A percentile compares a stretch with the other conserved stretches of the same genome.
Evolutionary conservation across 2,329 filamentous ascomycete genomes (phyloP).

Genomic region (Penicillium palitans): DNA sequence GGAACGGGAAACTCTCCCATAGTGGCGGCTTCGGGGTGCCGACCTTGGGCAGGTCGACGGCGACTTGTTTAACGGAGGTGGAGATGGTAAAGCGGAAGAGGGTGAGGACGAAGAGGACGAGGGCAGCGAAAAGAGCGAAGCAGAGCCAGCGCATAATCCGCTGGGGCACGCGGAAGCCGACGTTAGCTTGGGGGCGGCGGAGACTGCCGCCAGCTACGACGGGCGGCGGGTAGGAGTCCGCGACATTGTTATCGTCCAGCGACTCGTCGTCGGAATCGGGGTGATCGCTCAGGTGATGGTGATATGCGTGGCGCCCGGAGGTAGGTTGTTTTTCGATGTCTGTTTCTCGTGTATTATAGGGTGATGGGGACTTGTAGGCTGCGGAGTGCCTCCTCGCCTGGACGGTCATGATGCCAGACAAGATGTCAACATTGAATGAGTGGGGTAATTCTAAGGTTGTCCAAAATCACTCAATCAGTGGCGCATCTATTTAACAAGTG

Average conservation of each 20-base stretch:
- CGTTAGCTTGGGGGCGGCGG: conserved; percentile 34
- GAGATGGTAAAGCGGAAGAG: conserved; percentile 70
- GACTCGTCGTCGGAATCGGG: conserved; percentile 27
- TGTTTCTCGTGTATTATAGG: conserved; percentile 24
- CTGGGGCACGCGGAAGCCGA: conserved; percentile 65
- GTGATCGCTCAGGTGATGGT: conserved; percentile 26
- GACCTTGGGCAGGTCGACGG: conserved; percentile 55
- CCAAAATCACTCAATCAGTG: conserved; percentile 6
- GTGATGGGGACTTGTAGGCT: conserved; percentile 27
- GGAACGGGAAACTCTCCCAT: conserved; percentile 86
- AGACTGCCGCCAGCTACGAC: conserved; percentile 38
- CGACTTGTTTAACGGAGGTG: conserved; percentile 30
- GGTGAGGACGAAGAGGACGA: conserved; percentile 74
- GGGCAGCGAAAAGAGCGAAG: conserved; percentile 64
- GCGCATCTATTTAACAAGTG: conserved; percentile 7
- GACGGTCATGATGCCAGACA: conserved; percentile 31
- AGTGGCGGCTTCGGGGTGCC: conserved; percentile 59
- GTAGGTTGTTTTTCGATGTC: conserved; percentile 38
- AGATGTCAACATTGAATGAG: conserved; percentile 26
- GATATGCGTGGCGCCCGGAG: conserved; percentile 20
- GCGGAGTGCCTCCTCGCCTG: conserved; percentile 34
- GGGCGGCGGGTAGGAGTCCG: conserved; percentile 50
- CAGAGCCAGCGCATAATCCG: conserved; percentile 77
- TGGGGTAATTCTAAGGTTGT: not conserved
- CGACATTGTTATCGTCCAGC: conserved; percentile 25